phyloP scores from a whole-genome alignment of 345 rosid genomes.

The Populus simonii region DNA sequence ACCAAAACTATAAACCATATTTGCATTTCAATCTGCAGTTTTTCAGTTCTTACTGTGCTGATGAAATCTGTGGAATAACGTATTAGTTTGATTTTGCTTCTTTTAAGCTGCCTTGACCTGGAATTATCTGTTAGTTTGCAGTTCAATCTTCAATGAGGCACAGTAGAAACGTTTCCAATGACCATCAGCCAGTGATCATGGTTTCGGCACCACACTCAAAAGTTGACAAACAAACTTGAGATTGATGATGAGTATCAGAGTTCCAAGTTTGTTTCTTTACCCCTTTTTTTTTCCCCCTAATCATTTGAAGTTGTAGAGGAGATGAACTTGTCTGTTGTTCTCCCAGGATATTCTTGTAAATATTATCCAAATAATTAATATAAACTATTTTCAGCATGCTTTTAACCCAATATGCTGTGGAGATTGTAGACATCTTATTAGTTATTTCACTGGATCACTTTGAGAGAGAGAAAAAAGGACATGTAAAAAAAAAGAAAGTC shows the following conservation, averaged over 20 bases:
- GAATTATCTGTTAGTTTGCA: conserved; percentile 9
- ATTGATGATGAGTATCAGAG: background rate
- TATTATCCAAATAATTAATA: background rate
- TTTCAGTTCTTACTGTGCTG: background rate
- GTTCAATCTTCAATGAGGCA: conserved; percentile 14
- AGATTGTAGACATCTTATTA: too few relatives aligned
- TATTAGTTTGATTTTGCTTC: background rate
- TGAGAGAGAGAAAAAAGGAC: too few relatives aligned
- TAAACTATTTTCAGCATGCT: too few relatives aligned
- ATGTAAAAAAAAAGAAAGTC: too few relatives aligned
- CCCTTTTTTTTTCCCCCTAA: background rate
- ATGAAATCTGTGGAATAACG: background rate
- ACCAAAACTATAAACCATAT: background rate
- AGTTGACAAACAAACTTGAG: background rate
- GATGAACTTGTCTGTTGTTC: conserved; percentile 5
- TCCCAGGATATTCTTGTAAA: background rate
- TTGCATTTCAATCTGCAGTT: background rate
- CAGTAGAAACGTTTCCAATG: background rate
- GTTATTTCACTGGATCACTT: too few relatives aligned
- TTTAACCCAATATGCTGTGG: background rate
- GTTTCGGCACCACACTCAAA: conserved; percentile 31
- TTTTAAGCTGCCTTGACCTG: background rate
- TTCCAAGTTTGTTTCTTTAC: background rate
- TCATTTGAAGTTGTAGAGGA: background rate
- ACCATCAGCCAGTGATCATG: conserved; percentile 27